A percentile compares a stretch with the other conserved stretches of the same genome.
Conservation (phyloP, 208 protist genomes). For the Herpetomonas muscarum region DNA sequence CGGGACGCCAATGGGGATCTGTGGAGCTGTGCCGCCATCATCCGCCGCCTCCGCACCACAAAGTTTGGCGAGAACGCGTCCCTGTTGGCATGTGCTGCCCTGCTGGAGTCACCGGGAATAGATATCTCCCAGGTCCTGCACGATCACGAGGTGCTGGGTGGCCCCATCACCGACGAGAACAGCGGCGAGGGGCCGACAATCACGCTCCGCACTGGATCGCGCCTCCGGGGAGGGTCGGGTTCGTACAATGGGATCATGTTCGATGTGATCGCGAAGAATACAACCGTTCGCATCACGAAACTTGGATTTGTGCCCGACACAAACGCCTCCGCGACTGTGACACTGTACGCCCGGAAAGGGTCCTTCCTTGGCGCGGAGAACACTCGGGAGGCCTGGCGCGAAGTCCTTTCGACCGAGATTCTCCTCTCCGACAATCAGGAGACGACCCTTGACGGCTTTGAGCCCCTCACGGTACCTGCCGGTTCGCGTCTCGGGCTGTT, state of each 20-base stretch:
- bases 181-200: constrained; percentile 40
- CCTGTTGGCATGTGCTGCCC: constrained; percentile 16
- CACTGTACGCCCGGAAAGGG: constrained; percentile 66
- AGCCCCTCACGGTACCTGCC: constrained; percentile 61
- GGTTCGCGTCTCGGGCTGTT: constrained; percentile 66
- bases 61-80: constrained; percentile 24
- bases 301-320: constrained; percentile 81
- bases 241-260: constrained; percentile 92
- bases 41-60: constrained; percentile 22
- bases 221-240: constrained; percentile 50
- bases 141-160: constrained; percentile 37
- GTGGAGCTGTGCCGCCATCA: constrained; percentile 53
- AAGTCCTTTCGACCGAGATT: constrained; percentile 51
- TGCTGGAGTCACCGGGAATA: constrained; percentile 29
- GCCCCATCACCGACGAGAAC: constrained; percentile 30
- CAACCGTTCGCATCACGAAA: constrained; percentile 59
- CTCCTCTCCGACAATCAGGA: constrained; percentile 53
- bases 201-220: constrained; percentile 49
- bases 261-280: constrained; percentile 75
- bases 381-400: constrained; percentile 38
- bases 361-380: constrained; percentile 73
- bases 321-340: constrained; percentile 49
- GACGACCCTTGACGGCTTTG: constrained; percentile 55
- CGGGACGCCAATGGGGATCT: constrained; percentile 48
- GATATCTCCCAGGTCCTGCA: constrained; percentile 51